Evolutionary conservation across 129 eudicot genomes (phyloP).

Genomic region (Escallonia rubra): DNA sequence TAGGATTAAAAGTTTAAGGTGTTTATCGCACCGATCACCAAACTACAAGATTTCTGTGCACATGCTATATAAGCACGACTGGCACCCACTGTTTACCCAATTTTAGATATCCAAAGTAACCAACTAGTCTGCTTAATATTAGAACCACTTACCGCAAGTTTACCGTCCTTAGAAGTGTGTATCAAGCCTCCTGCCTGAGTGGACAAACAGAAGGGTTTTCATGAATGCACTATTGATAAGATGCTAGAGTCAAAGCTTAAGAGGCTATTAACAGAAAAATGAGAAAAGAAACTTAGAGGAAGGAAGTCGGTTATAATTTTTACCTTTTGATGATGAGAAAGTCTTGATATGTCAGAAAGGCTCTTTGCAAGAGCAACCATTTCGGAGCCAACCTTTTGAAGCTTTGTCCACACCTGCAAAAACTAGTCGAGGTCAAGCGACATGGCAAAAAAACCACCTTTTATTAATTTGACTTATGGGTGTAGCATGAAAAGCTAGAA

Average conservation of each 20-base stretch:
- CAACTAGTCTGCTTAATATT: neutral
- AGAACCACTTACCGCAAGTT: constrained; percentile 15
- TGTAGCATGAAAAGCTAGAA: too few species aligned
- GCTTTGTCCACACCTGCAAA: constrained; percentile 73
- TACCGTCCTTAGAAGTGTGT: constrained; percentile 15
- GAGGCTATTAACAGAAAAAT: neutral
- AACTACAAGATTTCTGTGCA: too few species aligned
- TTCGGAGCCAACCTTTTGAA: constrained; percentile 63
- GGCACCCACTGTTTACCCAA: neutral
- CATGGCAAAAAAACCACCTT: too few species aligned
- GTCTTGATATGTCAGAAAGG: constrained; percentile 52
- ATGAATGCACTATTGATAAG: too few species aligned
- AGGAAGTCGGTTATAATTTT: neutral
- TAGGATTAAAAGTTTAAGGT: too few species aligned
- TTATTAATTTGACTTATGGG: too few species aligned
- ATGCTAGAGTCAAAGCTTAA: too few species aligned
- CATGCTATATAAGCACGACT: too few species aligned
- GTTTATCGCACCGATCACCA: too few species aligned
- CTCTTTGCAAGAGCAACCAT: constrained; percentile 58
- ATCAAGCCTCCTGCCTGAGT: constrained; percentile 19
- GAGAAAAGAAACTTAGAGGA: neutral
- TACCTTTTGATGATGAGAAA: constrained; percentile 57
- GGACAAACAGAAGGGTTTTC: neutral
- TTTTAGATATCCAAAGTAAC: neutral
- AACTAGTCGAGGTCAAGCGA: neutral